Percentiles rank a stretch among this genome's conserved stretches.
Conservation (phyloP, 495 filamentous ascomycete genomes). For the Daldinia loculata region DNA sequence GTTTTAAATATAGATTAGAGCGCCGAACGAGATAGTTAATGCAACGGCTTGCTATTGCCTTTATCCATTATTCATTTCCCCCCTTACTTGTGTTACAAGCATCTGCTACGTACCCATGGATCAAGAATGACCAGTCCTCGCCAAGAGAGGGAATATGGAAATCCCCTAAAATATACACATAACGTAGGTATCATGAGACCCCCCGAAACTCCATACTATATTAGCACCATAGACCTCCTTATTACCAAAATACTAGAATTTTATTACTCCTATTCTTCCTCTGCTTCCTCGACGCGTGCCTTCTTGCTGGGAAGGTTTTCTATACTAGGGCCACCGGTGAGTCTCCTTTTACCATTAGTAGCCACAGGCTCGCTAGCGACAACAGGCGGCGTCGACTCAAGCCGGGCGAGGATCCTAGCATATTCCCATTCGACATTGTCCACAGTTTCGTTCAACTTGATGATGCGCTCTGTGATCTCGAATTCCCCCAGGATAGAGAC, state of each 20-base stretch:
- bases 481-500: conserved; percentile 79
- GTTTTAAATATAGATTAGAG: conserved; percentile 24
- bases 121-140: background rate
- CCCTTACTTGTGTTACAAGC: background rate
- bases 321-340: conserved; percentile 1
- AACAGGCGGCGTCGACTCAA: conserved; percentile 34
- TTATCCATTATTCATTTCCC: background rate
- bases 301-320: conserved; percentile 46
- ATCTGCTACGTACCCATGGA: background rate
- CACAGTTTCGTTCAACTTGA: conserved; percentile 82
- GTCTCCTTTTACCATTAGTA: conserved; percentile 42
- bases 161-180: background rate
- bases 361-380: conserved; percentile 8
- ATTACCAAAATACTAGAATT: background rate
- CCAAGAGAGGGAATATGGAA: background rate
- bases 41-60: conserved; percentile 1
- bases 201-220: conserved; percentile 31
- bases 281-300: conserved; percentile 27
- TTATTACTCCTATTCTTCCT: conserved; percentile 30
- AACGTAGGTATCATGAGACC: conserved; percentile 35
- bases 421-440: conserved; percentile 85
- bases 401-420: conserved; percentile 65
- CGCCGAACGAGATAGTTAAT: conserved; percentile 1
- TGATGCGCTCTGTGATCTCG: conserved; percentile 75
- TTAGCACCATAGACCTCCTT: conserved; percentile 3